Percentiles rank a stretch among this genome's conserved stretches.
Conservation (phyloP, 1,284 basidiomycete genomes). For the Fereydounia khargensis region DNA sequence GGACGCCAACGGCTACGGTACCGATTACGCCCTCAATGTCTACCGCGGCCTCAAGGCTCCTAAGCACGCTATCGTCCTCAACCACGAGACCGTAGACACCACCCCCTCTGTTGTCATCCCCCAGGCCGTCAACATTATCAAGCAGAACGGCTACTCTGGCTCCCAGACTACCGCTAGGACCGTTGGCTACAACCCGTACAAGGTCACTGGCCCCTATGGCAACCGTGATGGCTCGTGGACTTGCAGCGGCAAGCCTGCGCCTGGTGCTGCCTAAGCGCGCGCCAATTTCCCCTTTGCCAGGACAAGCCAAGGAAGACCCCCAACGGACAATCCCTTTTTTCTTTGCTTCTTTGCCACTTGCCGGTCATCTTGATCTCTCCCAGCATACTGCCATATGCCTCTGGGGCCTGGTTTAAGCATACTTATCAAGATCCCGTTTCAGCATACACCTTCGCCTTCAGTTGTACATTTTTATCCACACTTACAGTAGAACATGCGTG, state of each 20-base stretch:
- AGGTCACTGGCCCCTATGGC: conserved; percentile 19
- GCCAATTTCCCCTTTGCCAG: too few species aligned
- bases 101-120: conserved; percentile 32
- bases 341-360: too few species aligned
- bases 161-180: conserved; percentile 22
- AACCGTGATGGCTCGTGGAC: conserved; percentile 39
- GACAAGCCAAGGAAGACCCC: too few species aligned
- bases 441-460: too few species aligned
- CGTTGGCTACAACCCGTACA: conserved; percentile 44
- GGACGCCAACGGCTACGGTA: conserved; percentile 32
- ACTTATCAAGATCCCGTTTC: too few species aligned
- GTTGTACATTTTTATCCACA: too few species aligned
- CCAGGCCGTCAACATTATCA: conserved; percentile 32
- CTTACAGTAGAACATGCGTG: too few species aligned
- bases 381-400: too few species aligned
- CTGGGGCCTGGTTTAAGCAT: too few species aligned
- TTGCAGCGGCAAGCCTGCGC: conserved; percentile 28
- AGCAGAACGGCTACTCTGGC: conserved; percentile 35
- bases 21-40: conserved; percentile 14
- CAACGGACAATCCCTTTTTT: too few species aligned
- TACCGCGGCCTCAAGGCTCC: conserved; percentile 29
- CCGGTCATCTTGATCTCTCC: too few species aligned
- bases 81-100: conserved; percentile 42
- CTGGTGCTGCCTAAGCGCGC: conserved; percentile 10
- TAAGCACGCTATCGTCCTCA: conserved; percentile 36